A percentile compares a stretch with the other conserved stretches of the same genome.
Evolutionary conservation across 2,329 filamentous ascomycete species (phyloP).

Genomic region (Rhinocladiella similis): DNA sequence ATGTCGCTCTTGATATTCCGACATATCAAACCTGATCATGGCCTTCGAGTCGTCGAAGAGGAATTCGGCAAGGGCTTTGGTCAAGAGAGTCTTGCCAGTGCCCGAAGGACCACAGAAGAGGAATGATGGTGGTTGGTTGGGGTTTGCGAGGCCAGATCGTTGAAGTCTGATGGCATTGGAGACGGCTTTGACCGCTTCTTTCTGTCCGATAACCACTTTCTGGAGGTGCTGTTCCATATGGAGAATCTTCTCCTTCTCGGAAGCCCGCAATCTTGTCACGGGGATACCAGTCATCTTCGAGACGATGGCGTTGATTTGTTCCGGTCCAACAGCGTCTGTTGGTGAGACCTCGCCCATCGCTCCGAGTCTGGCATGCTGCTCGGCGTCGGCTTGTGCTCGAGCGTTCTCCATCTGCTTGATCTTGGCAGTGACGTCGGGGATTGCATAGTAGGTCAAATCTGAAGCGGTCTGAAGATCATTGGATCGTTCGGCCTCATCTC

Average conservation of each 20-base stretch:
- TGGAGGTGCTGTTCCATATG: constrained; percentile 88
- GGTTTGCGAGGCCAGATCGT: constrained; percentile 89
- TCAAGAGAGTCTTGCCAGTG: constrained; percentile 96
- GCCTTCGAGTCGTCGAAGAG: constrained; percentile 94
- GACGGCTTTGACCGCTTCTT: constrained; percentile 87
- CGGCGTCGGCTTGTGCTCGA: constrained; percentile 75
- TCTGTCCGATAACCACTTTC: constrained; percentile 88
- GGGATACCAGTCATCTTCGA: constrained; percentile 98
- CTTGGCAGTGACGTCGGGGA: constrained; percentile 80
- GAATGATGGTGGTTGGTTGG: constrained; percentile 96
- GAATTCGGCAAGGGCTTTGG: constrained; percentile 96
- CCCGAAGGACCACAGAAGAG: constrained; percentile 97
- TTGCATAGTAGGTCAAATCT: constrained; percentile 95
- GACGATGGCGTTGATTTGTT: constrained; percentile 99
- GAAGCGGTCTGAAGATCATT: constrained; percentile 84
- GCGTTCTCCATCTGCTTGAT: constrained; percentile 81
- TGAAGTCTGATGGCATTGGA: constrained; percentile 95
- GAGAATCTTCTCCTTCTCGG: constrained; percentile 97
- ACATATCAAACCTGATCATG: constrained; percentile 99
- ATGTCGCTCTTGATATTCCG: constrained; percentile 97
- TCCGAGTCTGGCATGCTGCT: constrained; percentile 57
- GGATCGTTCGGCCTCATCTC: constrained; percentile 86
- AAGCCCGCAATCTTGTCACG: constrained; percentile 87
- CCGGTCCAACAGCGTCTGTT: constrained; percentile 90
- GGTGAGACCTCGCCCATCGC: constrained; percentile 70